Base-by-base conservation (phyloP, 148 eudicot species). In the Silene conica region DNA sequence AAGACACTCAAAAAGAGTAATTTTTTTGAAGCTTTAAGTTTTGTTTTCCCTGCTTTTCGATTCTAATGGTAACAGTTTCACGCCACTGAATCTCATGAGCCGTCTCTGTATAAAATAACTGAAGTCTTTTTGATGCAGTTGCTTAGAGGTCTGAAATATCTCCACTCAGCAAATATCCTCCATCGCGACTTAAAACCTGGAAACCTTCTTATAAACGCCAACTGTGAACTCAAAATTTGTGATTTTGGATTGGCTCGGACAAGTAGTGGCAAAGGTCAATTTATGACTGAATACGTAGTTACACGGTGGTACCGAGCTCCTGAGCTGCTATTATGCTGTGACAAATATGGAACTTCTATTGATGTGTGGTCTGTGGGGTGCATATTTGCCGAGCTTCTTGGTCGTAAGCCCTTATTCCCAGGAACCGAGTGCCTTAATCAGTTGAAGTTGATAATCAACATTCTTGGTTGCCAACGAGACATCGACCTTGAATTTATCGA, bases 301-400 rank as follows among this genome's bases (percentile, higher is more conserved):
- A 90, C 96, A 23, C 90, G 96, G 1, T 90, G 96, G 96, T 90
- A 90, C 67, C 68, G 96, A 23, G 96, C 92, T 26, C 96, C 96
- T 0, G 92, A 90, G 73, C 89, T 91, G 25, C 89, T 91, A 20
- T 82, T 91, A 19, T 91, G 91, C 74, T 91, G 96, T 66, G 96
- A 91, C 78, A 91, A 89, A 72, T 91, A 91, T 23, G 91, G 88
- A n/a, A 88, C 89, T 28, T 85, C 88, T 8, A 83, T 88, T 22
- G 89, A 88, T 12, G 86, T 88, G 21, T 88, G 92, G 92, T 88
- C 92, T 38, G 92, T 88, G 1, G 92, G 92, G 5, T 88, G 92
- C 76, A 88, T 88, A 57, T 88, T 88, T 59, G 92, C 92, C 23
- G 92, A 88, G 66, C 89, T 88, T 74, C 88, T 88, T 46, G 92